Base-by-base conservation (phyloP, 2,329 filamentous ascomycete species). In the Cladosporium sp. region DNA sequence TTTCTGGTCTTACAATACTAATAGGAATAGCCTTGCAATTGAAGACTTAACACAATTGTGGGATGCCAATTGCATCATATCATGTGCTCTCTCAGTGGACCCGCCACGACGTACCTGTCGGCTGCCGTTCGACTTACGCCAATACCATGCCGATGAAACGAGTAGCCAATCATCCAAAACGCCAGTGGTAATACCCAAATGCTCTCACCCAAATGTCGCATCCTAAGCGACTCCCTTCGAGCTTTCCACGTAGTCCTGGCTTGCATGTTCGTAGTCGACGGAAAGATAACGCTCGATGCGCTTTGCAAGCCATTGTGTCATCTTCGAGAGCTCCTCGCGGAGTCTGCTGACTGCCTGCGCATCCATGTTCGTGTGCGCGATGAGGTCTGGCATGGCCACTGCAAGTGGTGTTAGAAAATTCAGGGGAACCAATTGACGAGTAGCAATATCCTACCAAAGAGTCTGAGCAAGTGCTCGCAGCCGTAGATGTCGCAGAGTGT, bases 331-430 rank as follows among this genome's bases (percentile, higher is more conserved):
- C 77, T 99, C 95, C 73, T 97, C 92, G 14, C 93, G 89, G 28
- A 98, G 86, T 56, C 93, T 90, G 68, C 89, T 91, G 49, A 97
- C 92, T 2, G 93, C 93, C 76, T 96, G 93, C 62, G 90, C 85
- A 74, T 98, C 95, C 93, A 99, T 97, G 79, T 98, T 98, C 61
- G 95, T 99, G 77, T 99, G 95, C 4, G 93, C 93, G 68, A 98
- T 89, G 48, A 98, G 88, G 76, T 99, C 95, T 0, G 95, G 94
- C 71, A 98, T 88, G 1, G 91, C 90, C 3, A 96, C 94, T 97
- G 71, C 11, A 46, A 58, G 58, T 5, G 51, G 30, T 54, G 58
- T 66, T 58, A 69, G 65, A 58, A 7, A 23, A 1, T 26, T 2
- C 18, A 51, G 10, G 21, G 28, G 10, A 26, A 25, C 7, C 6